Base-by-base conservation (phyloP, 805 yeast species). In the Torulaspora maleeae region DNA sequence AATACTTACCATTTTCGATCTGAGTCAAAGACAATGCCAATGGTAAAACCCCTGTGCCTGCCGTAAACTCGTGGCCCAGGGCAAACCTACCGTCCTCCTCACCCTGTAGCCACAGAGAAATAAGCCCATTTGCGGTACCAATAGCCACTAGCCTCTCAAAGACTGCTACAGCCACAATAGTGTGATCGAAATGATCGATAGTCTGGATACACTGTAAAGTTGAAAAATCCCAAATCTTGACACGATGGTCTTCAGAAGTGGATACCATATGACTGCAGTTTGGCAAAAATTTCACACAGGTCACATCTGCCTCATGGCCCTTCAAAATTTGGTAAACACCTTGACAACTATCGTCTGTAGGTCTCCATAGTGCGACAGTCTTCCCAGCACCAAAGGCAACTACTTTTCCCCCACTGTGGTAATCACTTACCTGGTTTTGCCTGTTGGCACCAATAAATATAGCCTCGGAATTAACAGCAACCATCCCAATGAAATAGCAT, bases 331-430 rank as follows among this genome's bases (percentile, higher is more conserved):
- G 53, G 41, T 59, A 60, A 0, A 80, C 79, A 11, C 87, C 87
- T 22, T 58, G 55, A 15, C 68, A 58, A 29, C 59, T 41, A 3
- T 51, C 28, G 24, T 69, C 68, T 15, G 76, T 59, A 1, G 90
- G 86, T n/a, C 76, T 67, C 82, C 88, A 84, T 30, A 86, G 61
- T 0, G 91, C 88, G 40, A 86, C 69, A 13, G 77, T 74, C 35
- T 69, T 73, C 1, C 79, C 77, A 0, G 93, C 87, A 6, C 90
- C 95, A 61, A 73, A 86, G 0, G 93, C 95, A 5, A 84, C 72
- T 4, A 75, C 44, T 17, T 68, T 57, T 9, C 55, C 53, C 1
- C 45, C 43, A 0, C 58, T 43, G 47, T 73, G 70, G 52, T 74
- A 75, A 55, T 80, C 89, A 19, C 81, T 74, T 5, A 76, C 78